Evolutionary conservation across 176 grass and related monocot genomes (phyloP), one percentile per base, ranked within the genome.

Genomic region (Oryza coarctata): DNA sequence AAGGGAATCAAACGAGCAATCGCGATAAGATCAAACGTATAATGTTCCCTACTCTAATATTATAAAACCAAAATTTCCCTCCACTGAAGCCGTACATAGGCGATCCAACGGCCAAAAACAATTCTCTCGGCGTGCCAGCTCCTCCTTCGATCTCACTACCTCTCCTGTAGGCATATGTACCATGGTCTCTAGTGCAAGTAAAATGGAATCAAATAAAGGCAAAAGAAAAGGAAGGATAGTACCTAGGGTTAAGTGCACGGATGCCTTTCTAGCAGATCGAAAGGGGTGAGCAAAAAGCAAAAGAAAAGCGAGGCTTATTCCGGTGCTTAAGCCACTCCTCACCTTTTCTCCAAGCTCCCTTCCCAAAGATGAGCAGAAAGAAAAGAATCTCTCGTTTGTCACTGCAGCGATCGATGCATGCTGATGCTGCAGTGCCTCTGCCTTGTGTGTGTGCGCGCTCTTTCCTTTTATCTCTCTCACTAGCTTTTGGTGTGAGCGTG

Each of bases 261-360:
- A 45, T 64, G 72, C 50, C 79, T 87, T 77, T 87, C 65, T 52
- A 77, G 65, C 79, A 11, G 86, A 77, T 87, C 73, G 85, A 77
- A 71, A 52, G 73, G 65, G 30, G 23, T 0, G 55, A 82, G 64
- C 32, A 81, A 50, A 58, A 65, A 76, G 55, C 8, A 60, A 47
- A 45, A n/a, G 36, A n/a, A 34, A 12, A 40, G 38, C 4, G 6
- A 68, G 22, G 20, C n/a, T 80, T 74, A 18, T 63, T 43, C 22
- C 12, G 29, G 71, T 69, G 71, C 55, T 82, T 68, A 87, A 87
- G 79, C 65, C 86, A 77, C 73, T 62, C 39, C 17, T 71, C 6
- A 18, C 72, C 79, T 77, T 87, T 65, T 31, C 20, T 39, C 25
- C 8, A n/a, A 39, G 55, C 78, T 31, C 65, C 52, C 64, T 76